Percentiles rank a stretch among this genome's conserved stretches.
phyloP scores from a whole-genome alignment of 1,284 basidiomycete species.

The Sanghuangporus weigelae region DNA sequence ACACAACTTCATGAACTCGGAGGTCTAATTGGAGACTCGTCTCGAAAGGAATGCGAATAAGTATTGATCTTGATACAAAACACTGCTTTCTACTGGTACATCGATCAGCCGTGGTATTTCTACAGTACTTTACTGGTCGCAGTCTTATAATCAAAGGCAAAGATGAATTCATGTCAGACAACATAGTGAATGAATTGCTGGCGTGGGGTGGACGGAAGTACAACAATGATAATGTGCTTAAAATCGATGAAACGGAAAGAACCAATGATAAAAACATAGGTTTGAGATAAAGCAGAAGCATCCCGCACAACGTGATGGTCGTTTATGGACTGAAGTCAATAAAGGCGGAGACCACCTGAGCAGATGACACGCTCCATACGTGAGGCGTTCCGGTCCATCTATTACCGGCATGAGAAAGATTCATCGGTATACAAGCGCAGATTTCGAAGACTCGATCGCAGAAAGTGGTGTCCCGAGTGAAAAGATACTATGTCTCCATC shows the following conservation, averaged over 20 bases:
- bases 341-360: neutral
- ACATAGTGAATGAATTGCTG: neutral
- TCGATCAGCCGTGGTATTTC: neutral
- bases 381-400: neutral
- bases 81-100: neutral
- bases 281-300: neutral
- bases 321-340: neutral
- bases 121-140: neutral
- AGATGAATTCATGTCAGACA: neutral
- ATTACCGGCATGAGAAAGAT: neutral
- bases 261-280: neutral
- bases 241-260: constrained; percentile 6
- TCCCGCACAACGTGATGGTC: neutral
- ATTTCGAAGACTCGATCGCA: neutral
- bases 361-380: constrained; percentile 1
- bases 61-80: neutral
- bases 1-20: neutral
- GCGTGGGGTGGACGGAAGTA: neutral
- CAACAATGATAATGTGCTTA: neutral
- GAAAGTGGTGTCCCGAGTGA: constrained; percentile 1
- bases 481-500: constrained; percentile 19
- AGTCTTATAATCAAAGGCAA: neutral
- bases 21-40: neutral
- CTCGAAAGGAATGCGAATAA: neutral
- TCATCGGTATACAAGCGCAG: neutral